Conservation (phyloP, 768 basidiomycete genomes). For the Antrodiella citrinella region DNA sequence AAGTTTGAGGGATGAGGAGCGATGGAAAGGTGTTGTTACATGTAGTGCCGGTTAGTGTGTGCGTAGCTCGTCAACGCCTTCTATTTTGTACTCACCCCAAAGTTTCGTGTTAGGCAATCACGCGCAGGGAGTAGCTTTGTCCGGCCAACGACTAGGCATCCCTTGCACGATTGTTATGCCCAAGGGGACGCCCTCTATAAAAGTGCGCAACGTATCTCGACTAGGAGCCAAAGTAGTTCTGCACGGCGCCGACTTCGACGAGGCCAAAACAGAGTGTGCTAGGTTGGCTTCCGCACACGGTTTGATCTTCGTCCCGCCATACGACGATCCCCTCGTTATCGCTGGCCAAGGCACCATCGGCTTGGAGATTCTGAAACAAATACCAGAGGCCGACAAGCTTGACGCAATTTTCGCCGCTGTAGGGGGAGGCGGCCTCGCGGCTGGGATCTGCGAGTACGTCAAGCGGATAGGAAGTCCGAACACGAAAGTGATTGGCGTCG, state of each 20-base stretch:
- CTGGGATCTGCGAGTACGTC: constrained; percentile 89
- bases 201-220: constrained; percentile 90
- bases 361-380: constrained; percentile 90
- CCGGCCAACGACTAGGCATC: constrained; percentile 78
- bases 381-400: constrained; percentile 63
- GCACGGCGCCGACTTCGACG: constrained; percentile 90
- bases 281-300: constrained; percentile 70
- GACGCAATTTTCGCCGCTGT: constrained; percentile 87
- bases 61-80: constrained; percentile 19
- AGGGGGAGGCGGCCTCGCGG: constrained; percentile 88
- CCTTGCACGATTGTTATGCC: constrained; percentile 99
- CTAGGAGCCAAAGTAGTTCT: constrained; percentile 93
- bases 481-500: constrained; percentile 81
- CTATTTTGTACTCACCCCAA: neutral
- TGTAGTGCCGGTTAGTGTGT: constrained; percentile 93
- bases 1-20: constrained; percentile 73
- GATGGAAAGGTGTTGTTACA: constrained; percentile 96
- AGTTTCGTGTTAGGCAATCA: constrained; percentile 69
- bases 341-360: constrained; percentile 95
- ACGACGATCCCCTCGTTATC: constrained; percentile 94
- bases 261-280: constrained; percentile 90
- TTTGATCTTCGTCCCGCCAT: constrained; percentile 90
- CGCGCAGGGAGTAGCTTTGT: constrained; percentile 95
- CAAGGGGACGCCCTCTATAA: constrained; percentile 88
- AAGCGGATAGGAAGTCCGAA: constrained; percentile 84